A percentile compares a stretch with the other conserved stretches of the same genome.
Conservation (phyloP, 257 asterid species). For the Plantago ovata region DNA sequence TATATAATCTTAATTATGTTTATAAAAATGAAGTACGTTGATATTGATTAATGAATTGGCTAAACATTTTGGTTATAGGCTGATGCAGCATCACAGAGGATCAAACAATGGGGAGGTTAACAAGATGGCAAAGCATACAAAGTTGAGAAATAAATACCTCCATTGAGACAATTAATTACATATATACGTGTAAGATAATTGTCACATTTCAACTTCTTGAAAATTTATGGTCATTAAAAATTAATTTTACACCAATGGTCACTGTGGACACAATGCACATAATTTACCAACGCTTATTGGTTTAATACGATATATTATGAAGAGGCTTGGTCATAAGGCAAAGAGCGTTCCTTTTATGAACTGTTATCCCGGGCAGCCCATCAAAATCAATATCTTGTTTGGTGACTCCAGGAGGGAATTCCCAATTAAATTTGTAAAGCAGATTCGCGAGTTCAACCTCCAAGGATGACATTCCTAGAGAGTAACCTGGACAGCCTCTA, state of each 20-base stretch:
- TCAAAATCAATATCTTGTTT: neutral
- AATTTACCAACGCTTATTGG: no score
- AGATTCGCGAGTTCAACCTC: conserved; percentile 1
- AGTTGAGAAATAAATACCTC: conserved; percentile 8
- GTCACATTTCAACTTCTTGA: no score
- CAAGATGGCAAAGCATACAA: conserved; percentile 14
- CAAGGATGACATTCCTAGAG: neutral
- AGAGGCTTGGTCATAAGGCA: neutral
- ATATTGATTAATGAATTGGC: neutral
- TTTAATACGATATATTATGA: no score
- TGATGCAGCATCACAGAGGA: conserved; percentile 47
- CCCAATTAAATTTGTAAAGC: neutral
- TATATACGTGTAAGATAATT: neutral
- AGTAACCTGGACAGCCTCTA: neutral
- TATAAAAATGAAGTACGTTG: neutral
- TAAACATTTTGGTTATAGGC: conserved; percentile 32
- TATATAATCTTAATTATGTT: neutral
- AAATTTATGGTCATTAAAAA: no score
- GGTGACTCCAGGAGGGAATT: neutral
- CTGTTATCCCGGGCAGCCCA: neutral
- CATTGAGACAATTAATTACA: neutral
- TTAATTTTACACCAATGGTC: no score
- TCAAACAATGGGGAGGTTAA: conserved; percentile 60
- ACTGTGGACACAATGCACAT: no score
- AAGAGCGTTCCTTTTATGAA: neutral